Evolutionary conservation across 768 basidiomycete species (phyloP), one percentile per base, ranked within the genome.

Genomic region (Termitomyces heimii): DNA sequence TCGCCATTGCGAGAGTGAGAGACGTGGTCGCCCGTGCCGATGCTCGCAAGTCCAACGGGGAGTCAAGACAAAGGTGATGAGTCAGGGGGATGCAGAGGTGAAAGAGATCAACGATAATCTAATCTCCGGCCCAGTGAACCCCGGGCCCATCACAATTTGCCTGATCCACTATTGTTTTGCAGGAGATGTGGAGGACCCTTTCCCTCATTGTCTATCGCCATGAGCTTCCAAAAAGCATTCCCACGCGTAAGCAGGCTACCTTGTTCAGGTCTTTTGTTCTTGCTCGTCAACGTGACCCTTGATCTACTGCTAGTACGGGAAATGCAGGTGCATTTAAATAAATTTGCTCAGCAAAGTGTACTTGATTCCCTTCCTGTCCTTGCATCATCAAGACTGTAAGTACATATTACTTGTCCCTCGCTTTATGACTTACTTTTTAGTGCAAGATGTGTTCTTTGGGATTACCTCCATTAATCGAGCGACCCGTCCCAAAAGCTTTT

Each of bases 171-270:
- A 58, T 56, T 61, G 60, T 55, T 32, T 31, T 10, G 22, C 9
- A 34, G 32, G 28, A 40, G 22, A 20, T 50, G 49, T 50, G 28
- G 31, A 24, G 22, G 43, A 0, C 29, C 45, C 9, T 10, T 31
- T 18, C 5, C 12, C n/a, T 49, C 59, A 60, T 60, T 60, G 59
- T 60, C 32, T 39, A 34, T 37, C 22, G 7, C 22, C 40, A n/a
- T n/a, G 46, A 20, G 18, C 26, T 18, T 18, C 12, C 14, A 5
- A 24, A 35, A 8, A 44, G 13, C 28, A n/a, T 14, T 51, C 16
- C 35, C 22, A 42, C 13, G n/a, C n/a, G 42, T 18, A 54, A 8
- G 55, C 10, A 18, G 5, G 12, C 29, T 29, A 4, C 29, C 32
- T 52, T 44, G n/a, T 34, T 14, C 12, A 40, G 10, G 9, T 10